These are phyloP conservation scores for Cymbopogon citratus DNA, from an alignment of 176 grass and related monocot species.

Conservation along the genomic window DNA sequence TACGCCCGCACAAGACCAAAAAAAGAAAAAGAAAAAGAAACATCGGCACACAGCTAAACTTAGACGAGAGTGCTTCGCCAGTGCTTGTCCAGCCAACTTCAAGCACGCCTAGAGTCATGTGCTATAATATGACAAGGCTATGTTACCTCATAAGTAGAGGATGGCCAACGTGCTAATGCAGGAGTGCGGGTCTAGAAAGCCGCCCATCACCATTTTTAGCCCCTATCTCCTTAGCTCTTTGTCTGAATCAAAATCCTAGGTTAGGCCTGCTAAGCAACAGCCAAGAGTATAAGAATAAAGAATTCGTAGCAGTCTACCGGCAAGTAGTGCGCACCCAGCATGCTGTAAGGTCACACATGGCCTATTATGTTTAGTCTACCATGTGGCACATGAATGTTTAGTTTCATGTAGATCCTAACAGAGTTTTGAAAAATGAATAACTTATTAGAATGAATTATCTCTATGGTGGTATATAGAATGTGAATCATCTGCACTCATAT, in stretches of 20 bases:
- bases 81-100: background rate
- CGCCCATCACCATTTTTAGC: background rate
- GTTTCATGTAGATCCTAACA: background rate
- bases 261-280: background rate
- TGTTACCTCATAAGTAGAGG: background rate
- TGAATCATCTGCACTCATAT: background rate
- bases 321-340: background rate
- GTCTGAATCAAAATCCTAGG: background rate
- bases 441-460: background rate
- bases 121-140: background rate
- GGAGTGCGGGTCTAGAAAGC: background rate
- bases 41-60: background rate
- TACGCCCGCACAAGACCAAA: background rate
- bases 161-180: background rate
- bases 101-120: background rate
- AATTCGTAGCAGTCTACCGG: too few species aligned
- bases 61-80: background rate
- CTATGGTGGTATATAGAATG: background rate
- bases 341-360: background rate
- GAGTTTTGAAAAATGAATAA: background rate
- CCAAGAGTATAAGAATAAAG: background rate
- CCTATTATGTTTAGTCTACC: background rate
- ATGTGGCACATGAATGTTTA: background rate
- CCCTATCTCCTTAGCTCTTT: background rate
- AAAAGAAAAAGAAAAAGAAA: background rate